Percentiles rank a stretch among this genome's conserved stretches.
These are phyloP conservation scores for Cladophialophora exuberans DNA, from an alignment of 2,329 filamentous ascomycete genomes.

Conservation along the genomic window DNA sequence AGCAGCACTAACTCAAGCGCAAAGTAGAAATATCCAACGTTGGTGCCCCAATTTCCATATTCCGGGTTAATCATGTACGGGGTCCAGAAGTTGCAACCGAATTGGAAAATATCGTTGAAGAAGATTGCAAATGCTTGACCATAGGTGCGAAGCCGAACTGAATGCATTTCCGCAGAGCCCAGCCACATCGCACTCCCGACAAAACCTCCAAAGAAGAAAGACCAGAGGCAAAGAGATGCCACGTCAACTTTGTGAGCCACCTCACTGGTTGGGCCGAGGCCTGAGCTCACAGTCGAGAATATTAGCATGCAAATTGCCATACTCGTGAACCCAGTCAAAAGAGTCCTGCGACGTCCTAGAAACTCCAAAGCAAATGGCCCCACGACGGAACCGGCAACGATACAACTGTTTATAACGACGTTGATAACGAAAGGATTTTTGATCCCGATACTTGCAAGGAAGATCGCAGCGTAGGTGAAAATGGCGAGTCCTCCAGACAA, in stretches of 20 bases:
- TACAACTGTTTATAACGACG: background rate
- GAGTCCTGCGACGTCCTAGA: background rate
- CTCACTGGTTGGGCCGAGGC: too few relatives aligned
- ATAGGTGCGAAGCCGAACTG: background rate
- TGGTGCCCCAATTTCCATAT: conserved; percentile 36
- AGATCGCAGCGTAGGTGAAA: background rate
- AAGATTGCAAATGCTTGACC: conserved; percentile 1
- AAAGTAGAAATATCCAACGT: conserved; percentile 38
- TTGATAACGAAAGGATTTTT: background rate
- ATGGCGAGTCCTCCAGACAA: background rate
- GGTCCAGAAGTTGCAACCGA: background rate
- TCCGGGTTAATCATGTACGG: conserved; percentile 29
- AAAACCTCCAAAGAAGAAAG: background rate
- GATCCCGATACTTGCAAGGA: background rate
- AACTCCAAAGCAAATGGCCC: background rate
- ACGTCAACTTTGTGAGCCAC: background rate
- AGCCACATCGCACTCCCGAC: background rate
- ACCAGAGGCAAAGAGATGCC: background rate
- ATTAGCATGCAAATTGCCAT: background rate
- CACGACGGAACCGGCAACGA: background rate
- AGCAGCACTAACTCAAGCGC: background rate
- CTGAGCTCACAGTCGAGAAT: background rate
- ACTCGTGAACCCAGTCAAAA: background rate
- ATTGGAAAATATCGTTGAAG: background rate
- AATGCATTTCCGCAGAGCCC: conserved; percentile 1